Evolutionary conservation across 2,329 filamentous ascomycete genomes (phyloP).

Genomic region (Camillea tinctor): DNA sequence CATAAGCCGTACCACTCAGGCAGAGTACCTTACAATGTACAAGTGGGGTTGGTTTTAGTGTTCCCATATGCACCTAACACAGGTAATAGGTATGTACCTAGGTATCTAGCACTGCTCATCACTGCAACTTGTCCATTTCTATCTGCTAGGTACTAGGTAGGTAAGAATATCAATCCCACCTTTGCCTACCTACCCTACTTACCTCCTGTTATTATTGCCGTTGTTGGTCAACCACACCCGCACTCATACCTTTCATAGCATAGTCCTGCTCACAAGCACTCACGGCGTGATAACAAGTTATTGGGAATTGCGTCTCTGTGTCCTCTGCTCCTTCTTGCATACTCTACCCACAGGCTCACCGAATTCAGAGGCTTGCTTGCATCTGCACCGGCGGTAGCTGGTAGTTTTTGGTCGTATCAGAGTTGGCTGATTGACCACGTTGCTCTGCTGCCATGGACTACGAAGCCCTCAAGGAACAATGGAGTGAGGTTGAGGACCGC

Average conservation of each 20-base stretch:
- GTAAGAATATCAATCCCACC: slow-evolving; percentile 1
- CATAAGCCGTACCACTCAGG: no score
- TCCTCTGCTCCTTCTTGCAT: neutral
- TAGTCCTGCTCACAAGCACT: neutral
- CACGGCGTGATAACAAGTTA: neutral
- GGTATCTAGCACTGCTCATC: neutral
- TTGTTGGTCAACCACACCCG: no score
- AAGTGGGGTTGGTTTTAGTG: no score
- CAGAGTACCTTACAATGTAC: no score
- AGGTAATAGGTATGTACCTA: no score
- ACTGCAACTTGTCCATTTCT: slow-evolving; percentile 21
- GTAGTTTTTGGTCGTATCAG: slow-evolving; percentile 3
- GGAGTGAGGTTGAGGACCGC: slow-evolving; percentile 93
- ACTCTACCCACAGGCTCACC: slow-evolving; percentile 9
- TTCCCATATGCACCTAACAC: no score
- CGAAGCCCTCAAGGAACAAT: slow-evolving; percentile 90
- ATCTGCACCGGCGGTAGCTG: slow-evolving; percentile 4
- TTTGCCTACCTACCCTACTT: slow-evolving; percentile 8
- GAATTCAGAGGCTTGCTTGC: slow-evolving; percentile 1
- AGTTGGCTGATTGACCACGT: slow-evolving; percentile 8
- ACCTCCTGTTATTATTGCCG: neutral
- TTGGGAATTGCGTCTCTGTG: neutral
- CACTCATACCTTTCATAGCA: neutral
- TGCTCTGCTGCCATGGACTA: slow-evolving; percentile 68
- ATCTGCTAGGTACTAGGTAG: no score